Evolutionary conservation across 192 early-diverging fungal genomes (phyloP).

Genomic region (Backusella luteola): DNA sequence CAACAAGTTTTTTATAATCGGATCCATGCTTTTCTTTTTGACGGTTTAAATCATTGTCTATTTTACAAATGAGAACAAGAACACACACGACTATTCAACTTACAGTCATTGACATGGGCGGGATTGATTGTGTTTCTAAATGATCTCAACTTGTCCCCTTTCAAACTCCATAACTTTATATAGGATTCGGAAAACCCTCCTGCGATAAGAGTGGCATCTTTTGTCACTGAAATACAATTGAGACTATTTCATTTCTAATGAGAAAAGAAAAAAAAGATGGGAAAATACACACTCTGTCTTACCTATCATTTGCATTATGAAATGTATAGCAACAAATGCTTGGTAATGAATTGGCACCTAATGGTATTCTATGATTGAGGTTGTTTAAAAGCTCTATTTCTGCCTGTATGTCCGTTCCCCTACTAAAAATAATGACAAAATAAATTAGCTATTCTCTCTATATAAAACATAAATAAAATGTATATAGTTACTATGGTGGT

Average conservation of each 20-base stretch:
- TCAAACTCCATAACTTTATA: constrained; percentile 90
- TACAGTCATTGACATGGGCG: constrained; percentile 25
- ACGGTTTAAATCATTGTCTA: background rate
- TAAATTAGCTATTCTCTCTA: background rate
- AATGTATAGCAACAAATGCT: constrained; percentile 96
- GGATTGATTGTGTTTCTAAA: constrained; percentile 19
- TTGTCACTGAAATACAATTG: constrained; percentile 78
- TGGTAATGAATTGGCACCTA: constrained; percentile 70
- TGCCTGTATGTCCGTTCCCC: constrained; percentile 76
- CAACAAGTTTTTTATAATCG: constrained; percentile 69
- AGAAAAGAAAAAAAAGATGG: background rate
- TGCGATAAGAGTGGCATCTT: constrained; percentile 80
- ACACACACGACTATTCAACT: background rate
- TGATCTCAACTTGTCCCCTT: constrained; percentile 60
- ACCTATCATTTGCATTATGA: constrained; percentile 84
- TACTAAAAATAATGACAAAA: constrained; percentile 38
- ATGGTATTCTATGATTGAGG: constrained; percentile 64
- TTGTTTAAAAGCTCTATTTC: constrained; percentile 79
- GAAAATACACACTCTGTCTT: background rate
- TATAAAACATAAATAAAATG: background rate
- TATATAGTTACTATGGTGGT: constrained; percentile 60
- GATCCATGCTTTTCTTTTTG: constrained; percentile 53
- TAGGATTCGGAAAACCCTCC: constrained; percentile 96
- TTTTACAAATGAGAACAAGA: background rate
- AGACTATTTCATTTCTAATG: constrained; percentile 43